These are phyloP conservation scores for Sporothrix curviconia DNA, from an alignment of 2,329 filamentous ascomycete genomes.

Conservation along the genomic window DNA sequence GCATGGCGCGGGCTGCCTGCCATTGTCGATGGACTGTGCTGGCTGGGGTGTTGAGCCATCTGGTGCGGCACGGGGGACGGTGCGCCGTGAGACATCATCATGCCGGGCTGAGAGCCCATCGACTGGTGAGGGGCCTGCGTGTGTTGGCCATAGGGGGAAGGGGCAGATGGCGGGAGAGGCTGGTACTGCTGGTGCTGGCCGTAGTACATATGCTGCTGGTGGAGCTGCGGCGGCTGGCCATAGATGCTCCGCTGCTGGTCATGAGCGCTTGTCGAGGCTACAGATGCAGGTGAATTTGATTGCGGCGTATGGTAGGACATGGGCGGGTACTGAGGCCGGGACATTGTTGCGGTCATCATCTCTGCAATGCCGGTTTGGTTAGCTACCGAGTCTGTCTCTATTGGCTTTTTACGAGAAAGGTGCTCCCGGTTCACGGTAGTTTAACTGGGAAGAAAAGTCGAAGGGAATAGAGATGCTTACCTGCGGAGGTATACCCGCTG, in stretches of 20 bases:
- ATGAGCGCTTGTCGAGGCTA: conserved; percentile 81
- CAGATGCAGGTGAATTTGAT: conserved; percentile 88
- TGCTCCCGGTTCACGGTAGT: too few relatives aligned
- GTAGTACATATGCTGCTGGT: conserved; percentile 77
- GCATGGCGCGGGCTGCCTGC: conserved; percentile 54
- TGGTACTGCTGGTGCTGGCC: conserved; percentile 55
- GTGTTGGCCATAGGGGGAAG: conserved; percentile 57
- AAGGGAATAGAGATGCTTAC: conserved; percentile 44
- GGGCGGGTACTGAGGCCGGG: conserved; percentile 75
- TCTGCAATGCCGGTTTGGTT: conserved; percentile 36
- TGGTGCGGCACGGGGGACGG: conserved; percentile 42
- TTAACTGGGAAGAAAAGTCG: background rate
- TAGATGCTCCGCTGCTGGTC: conserved; percentile 88
- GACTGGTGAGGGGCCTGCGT: conserved; percentile 48
- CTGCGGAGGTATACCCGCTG: conserved; percentile 80
- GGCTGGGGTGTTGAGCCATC: conserved; percentile 52
- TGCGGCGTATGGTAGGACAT: conserved; percentile 91
- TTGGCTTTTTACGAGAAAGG: too few relatives aligned
- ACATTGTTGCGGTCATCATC: conserved; percentile 65
- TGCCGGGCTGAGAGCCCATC: conserved; percentile 58
- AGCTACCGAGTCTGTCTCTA: background rate
- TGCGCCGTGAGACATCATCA: conserved; percentile 59
- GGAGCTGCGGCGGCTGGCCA: conserved; percentile 70
- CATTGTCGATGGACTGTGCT: conserved; percentile 51
- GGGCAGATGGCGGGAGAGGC: conserved; percentile 53